Conservation (phyloP, 805 yeast species). For the Candida arabinofermentans region DNA sequence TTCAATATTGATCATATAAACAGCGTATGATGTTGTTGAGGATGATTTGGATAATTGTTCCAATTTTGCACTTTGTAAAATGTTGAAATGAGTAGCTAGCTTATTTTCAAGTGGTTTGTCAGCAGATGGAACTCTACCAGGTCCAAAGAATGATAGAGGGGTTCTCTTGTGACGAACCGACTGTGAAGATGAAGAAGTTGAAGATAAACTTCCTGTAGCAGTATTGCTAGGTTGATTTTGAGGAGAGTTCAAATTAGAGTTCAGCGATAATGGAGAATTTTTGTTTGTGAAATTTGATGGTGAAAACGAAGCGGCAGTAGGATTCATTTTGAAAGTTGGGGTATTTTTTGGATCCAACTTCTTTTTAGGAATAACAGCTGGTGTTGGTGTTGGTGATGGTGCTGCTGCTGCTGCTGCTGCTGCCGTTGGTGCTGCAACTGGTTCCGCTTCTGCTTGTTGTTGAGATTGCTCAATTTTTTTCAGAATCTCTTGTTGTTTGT, state of each 20-base stretch:
- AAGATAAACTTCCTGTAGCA: constrained; percentile 1
- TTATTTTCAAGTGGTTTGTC: constrained; percentile 21
- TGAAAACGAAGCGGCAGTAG: constrained; percentile 63
- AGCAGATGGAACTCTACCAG: constrained; percentile 22
- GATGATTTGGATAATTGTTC: constrained; percentile 10
- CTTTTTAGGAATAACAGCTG: constrained; percentile 32
- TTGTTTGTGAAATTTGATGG: constrained; percentile 33
- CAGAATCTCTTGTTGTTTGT: constrained; percentile 59
- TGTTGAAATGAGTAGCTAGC: constrained; percentile 45
- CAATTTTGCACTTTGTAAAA: constrained; percentile 45
- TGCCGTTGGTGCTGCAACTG: constrained; percentile 1
- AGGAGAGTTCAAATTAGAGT: constrained; percentile 1
- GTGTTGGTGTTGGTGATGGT: constrained; percentile 2
- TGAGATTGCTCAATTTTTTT: constrained; percentile 19
- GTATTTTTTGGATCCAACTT: constrained; percentile 51
- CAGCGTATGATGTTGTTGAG: constrained; percentile 19
- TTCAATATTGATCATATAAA: constrained; percentile 43
- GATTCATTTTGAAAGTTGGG: constrained; percentile 66
- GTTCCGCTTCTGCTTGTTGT: constrained; percentile 8
- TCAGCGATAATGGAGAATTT: constrained; percentile 14
- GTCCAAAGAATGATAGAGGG: constrained; percentile 35
- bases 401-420: not conserved
- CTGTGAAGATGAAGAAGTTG: constrained; percentile 1
- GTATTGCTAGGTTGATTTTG: constrained; percentile 1
- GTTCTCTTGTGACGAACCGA: constrained; percentile 17